Base-by-base conservation (phyloP, 2,329 filamentous ascomycete species). In the Fusarium protoensiforme region DNA sequence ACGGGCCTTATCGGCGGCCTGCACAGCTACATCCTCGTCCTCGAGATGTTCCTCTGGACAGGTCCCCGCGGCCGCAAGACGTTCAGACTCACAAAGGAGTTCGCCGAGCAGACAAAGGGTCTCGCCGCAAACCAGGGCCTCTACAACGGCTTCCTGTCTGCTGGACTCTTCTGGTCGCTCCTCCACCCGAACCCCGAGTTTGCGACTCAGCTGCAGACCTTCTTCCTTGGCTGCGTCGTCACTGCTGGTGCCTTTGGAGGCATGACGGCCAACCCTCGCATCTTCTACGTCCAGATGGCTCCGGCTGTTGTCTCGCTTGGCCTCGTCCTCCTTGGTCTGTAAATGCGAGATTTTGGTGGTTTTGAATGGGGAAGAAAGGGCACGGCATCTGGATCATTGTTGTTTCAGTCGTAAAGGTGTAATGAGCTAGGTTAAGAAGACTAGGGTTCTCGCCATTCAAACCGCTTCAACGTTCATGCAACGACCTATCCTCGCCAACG, bases 121-220 rank as follows among this genome's bases (percentile, higher is more conserved):
- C 79, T 88, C 38, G 86, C 85, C 54, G 84, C 84, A 61, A 88
- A 88, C 77, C 86, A 88, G 75, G 86, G 86, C 22, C 80, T 88
- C 7, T 88, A 88, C 80, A 88, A 88, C 74, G 86, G 86, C 46
- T 87, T 88, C 63, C 80, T 88, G n/a, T 83, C 85, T 4, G 85
- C 85, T 2, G 86, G 86, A 0, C 77, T 88, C 2, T 66, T 79
- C 29, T 88, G 86, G 86, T 82, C 83, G 4, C 69, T 87, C n/a
- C n/a, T 79, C 5, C 85, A 88, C 73, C 85, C 86, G 1, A 80
- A 81, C 7, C 62, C 79, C 8, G 82, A 78, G 39, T 83, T 88
- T 66, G 82, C 81, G 18, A 72, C 62, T 5, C 84, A 88, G 78
- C 79, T 88, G 57, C 79, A 81, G 43, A 68, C 86, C n/a, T 88